Conservation (phyloP, 306 rosid species). For the Cucurbita argyrosperma region DNA sequence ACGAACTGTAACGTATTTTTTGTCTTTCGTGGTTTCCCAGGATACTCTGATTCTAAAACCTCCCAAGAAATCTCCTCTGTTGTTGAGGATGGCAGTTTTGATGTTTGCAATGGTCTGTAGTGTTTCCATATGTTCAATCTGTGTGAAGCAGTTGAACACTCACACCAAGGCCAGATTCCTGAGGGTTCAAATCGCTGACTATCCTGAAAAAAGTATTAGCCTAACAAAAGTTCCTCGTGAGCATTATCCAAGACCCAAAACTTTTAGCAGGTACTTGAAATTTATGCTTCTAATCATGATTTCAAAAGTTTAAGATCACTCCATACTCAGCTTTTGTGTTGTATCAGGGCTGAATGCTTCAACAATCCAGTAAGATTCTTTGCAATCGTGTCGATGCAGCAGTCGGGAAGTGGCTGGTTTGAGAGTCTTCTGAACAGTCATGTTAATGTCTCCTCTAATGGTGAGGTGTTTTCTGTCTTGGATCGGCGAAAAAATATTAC, state of each 20-base stretch:
- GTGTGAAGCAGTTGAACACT: slow-evolving; percentile 56
- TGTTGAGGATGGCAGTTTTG: slow-evolving; percentile 45
- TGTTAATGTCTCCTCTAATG: slow-evolving; percentile 70
- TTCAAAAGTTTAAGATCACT: neutral
- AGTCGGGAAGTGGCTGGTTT: slow-evolving; percentile 97
- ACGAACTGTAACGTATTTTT: neutral
- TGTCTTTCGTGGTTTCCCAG: slow-evolving; percentile 26
- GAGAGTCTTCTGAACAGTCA: slow-evolving; percentile 88
- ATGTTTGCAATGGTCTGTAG: slow-evolving; percentile 53
- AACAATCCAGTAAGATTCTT: slow-evolving; percentile 69
- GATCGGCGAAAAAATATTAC: slow-evolving; percentile 58
- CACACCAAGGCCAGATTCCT: slow-evolving; percentile 30
- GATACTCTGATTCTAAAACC: slow-evolving; percentile 50
- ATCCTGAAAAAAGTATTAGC: slow-evolving; percentile 17
- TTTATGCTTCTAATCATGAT: neutral
- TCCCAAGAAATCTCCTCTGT: slow-evolving; percentile 58
- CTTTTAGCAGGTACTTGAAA: slow-evolving; percentile 61
- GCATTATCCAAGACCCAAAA: slow-evolving; percentile 71
- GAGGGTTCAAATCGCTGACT: slow-evolving; percentile 29
- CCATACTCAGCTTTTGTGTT: slow-evolving; percentile 9
- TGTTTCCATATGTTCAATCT: slow-evolving; percentile 50
- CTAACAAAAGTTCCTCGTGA: slow-evolving; percentile 20
- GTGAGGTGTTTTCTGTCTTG: slow-evolving; percentile 69
- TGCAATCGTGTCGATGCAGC: slow-evolving; percentile 75
- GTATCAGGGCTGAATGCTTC: slow-evolving; percentile 64